A percentile compares a stretch with the other conserved stretches of the same genome.
Conservation (phyloP, 2,329 filamentous ascomycete species). For the Thielaviopsis musarum region DNA sequence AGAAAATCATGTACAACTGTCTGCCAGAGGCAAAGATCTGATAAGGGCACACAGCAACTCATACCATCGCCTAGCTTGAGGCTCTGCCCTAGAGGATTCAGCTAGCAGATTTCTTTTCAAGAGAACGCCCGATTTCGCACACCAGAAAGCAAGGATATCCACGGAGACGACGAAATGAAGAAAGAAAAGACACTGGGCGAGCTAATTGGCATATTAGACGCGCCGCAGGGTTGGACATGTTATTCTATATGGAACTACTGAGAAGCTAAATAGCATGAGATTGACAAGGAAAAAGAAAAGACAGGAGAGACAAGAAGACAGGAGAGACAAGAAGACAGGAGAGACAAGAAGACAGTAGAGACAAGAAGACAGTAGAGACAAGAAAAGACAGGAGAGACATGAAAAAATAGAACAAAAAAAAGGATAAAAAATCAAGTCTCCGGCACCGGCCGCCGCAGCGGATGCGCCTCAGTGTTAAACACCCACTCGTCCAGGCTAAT, state of each 20-base stretch:
- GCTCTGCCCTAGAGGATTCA: too few species aligned
- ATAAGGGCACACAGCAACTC: not conserved
- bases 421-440: not conserved
- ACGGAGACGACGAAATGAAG: not conserved
- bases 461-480: constrained; percentile 37
- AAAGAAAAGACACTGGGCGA: not conserved
- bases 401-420: not conserved
- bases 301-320: too few species aligned
- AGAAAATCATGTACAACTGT: not conserved
- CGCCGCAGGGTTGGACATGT: not conserved
- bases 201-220: not conserved
- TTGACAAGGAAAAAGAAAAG: not conserved
- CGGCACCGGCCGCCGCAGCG: constrained; percentile 18
- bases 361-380: too few species aligned
- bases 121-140: too few species aligned
- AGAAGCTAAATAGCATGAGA: not conserved
- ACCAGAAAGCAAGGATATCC: not conserved
- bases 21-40: not conserved
- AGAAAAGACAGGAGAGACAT: too few species aligned
- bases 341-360: not conserved
- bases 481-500: constrained; percentile 54
- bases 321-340: too few species aligned
- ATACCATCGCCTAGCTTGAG: not conserved
- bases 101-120: too few species aligned
- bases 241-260: not conserved